Percentiles rank a stretch among this genome's conserved stretches.
Conservation (phyloP, 2,329 filamentous ascomycete genomes). For the Nemania sp. region DNA sequence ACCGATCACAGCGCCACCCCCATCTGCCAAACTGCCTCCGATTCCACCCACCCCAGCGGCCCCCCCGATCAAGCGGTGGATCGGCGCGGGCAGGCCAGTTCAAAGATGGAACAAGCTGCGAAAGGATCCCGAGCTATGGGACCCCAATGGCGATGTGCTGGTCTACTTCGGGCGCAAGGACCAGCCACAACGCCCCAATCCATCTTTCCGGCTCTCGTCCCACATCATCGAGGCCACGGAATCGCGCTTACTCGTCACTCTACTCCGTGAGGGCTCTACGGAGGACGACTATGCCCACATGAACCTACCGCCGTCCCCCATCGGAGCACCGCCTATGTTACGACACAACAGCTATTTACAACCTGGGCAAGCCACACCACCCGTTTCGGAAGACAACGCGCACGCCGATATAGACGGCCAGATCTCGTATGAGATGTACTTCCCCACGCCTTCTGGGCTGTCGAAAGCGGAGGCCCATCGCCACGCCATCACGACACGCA, state of each 20-base stretch:
- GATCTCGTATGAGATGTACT: constrained; percentile 72
- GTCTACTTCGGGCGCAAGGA: constrained; percentile 65
- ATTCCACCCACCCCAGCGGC: constrained; percentile 53
- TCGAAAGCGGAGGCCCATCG: constrained; percentile 62
- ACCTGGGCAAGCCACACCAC: constrained; percentile 57
- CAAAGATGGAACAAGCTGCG: constrained; percentile 68
- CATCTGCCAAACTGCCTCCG: constrained; percentile 58
- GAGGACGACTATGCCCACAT: constrained; percentile 58
- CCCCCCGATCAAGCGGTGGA: constrained; percentile 65
- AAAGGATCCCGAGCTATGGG: constrained; percentile 72
- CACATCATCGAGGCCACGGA: constrained; percentile 69
- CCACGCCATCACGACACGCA: constrained; percentile 74
- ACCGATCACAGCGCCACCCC: constrained; percentile 54
- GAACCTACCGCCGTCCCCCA: constrained; percentile 58
- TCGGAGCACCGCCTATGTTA: constrained; percentile 57
- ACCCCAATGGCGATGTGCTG: constrained; percentile 70
- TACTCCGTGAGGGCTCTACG: constrained; percentile 65
- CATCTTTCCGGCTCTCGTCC: constrained; percentile 69
- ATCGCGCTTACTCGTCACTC: constrained; percentile 64
- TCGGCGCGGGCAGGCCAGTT: constrained; percentile 61
- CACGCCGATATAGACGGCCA: constrained; percentile 63
- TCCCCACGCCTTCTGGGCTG: constrained; percentile 66
- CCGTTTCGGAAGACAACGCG: constrained; percentile 59
- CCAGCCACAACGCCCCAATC: constrained; percentile 59
- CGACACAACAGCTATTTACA: constrained; percentile 49